Conservation (phyloP, 2,329 filamentous ascomycete species). For the Rachicladosporium sp. region DNA sequence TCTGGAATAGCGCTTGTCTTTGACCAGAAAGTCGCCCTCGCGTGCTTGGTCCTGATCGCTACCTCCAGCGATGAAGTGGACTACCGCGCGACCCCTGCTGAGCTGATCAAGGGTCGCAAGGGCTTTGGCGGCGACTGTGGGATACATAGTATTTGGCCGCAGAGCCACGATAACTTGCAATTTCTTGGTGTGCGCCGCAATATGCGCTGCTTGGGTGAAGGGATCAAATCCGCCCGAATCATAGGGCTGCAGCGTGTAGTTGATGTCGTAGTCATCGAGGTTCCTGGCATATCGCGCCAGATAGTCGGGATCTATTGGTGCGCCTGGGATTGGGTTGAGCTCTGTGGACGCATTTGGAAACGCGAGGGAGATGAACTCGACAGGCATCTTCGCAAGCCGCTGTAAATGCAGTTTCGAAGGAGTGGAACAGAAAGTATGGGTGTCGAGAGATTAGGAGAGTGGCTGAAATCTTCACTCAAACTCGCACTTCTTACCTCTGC, state of each 20-base stretch:
- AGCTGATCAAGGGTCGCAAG: constrained; percentile 51
- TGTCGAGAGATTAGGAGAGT: no score
- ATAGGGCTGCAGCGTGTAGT: constrained; percentile 51
- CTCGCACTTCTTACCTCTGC: no score
- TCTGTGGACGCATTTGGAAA: constrained; percentile 47
- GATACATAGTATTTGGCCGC: constrained; percentile 49
- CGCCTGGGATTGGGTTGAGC: constrained; percentile 39
- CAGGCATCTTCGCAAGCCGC: constrained; percentile 10
- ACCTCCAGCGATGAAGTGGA: constrained; percentile 52
- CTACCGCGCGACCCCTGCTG: constrained; percentile 44
- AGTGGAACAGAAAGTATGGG: no score
- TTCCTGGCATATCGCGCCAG: constrained; percentile 44
- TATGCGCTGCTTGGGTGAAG: constrained; percentile 48
- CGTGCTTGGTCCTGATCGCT: constrained; percentile 48
- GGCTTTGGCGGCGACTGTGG: constrained; percentile 50
- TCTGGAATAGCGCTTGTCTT: constrained; percentile 45
- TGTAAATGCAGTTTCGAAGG: no score
- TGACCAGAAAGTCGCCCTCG: constrained; percentile 48
- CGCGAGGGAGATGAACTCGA: constrained; percentile 47
- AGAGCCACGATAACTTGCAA: constrained; percentile 51
- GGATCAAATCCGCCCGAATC: constrained; percentile 44
- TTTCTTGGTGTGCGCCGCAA: constrained; percentile 45
- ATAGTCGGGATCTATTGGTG: constrained; percentile 42
- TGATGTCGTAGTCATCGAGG: constrained; percentile 48
- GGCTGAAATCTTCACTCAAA: no score